A percentile compares a stretch with the other conserved stretches of the same genome.
Evolutionary conservation across 208 protist species (phyloP).

Genomic region (Balamuthia mandrillaris): DNA sequence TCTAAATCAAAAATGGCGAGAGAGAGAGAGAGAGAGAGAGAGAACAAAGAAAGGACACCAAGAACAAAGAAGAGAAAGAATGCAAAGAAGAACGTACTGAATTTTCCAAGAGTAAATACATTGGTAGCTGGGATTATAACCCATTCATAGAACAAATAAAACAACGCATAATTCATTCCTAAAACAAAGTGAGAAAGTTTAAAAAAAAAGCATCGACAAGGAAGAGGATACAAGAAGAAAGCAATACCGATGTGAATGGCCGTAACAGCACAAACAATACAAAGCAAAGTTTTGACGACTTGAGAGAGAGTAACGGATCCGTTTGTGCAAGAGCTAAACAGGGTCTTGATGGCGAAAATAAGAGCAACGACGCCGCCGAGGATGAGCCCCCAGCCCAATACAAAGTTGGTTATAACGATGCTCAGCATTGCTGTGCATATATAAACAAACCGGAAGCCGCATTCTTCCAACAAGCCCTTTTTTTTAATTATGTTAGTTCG

Average conservation of each 20-base stretch:
- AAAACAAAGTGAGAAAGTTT: too few species aligned
- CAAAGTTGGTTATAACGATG: background rate
- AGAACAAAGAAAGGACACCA: too few species aligned
- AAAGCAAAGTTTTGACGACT: background rate
- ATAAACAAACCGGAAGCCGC: slow-evolving; percentile 2
- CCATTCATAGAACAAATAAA: too few species aligned
- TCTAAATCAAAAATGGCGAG: background rate
- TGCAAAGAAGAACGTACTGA: background rate
- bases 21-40: too few species aligned
- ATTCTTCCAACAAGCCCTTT: background rate
- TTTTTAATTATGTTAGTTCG: background rate
- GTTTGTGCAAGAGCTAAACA: too few species aligned
- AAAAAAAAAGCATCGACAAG: too few species aligned
- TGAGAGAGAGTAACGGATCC: too few species aligned
- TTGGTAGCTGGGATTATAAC: background rate
- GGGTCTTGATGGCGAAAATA: background rate
- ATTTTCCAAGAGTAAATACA: background rate
- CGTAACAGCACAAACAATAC: background rate
- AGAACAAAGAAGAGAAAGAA: too few species aligned
- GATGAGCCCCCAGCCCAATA: too few species aligned
- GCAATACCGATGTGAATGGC: background rate
- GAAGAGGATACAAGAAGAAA: background rate
- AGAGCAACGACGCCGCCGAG: too few species aligned
- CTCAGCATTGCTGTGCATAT: slow-evolving; percentile 14
- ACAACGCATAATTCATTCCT: too few species aligned